Evolutionary conservation across 164 flowering plant species (phyloP).

Genomic region (Hamamelis virginiana): DNA sequence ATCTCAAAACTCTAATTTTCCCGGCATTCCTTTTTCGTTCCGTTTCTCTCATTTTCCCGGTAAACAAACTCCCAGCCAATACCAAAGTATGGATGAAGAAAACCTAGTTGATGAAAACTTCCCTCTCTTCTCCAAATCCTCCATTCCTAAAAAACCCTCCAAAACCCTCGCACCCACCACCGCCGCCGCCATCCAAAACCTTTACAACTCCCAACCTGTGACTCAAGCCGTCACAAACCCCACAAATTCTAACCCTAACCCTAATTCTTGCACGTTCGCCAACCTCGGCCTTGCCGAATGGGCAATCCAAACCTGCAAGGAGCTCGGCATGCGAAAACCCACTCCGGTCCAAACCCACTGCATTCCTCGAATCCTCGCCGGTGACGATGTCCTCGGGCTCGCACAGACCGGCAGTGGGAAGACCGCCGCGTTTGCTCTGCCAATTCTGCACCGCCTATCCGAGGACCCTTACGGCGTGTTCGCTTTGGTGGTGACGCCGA

Average conservation of each 20-base stretch:
- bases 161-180: no score
- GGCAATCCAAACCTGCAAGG: constrained; percentile 67
- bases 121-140: no score
- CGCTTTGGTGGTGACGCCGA: constrained; percentile 82
- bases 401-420: constrained; percentile 97
- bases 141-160: no score
- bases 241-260: constrained; percentile 17
- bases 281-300: constrained; percentile 71
- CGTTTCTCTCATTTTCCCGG: background rate
- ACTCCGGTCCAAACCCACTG: constrained; percentile 84
- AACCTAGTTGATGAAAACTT: no score
- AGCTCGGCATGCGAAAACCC: constrained; percentile 63
- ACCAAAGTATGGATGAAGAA: background rate
- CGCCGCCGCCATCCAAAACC: no score
- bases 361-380: constrained; percentile 75
- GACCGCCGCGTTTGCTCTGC: constrained; percentile 94
- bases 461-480: constrained; percentile 81
- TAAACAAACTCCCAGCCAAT: no score
- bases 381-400: constrained; percentile 74
- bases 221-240: constrained; percentile 19
- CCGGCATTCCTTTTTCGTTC: background rate
- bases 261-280: constrained; percentile 33
- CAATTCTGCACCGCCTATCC: constrained; percentile 66
- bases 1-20: no score
- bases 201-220: background rate